These are phyloP conservation scores for Sonneratia caseolaris DNA, from an alignment of 345 rosid species.

Conservation along the genomic window DNA sequence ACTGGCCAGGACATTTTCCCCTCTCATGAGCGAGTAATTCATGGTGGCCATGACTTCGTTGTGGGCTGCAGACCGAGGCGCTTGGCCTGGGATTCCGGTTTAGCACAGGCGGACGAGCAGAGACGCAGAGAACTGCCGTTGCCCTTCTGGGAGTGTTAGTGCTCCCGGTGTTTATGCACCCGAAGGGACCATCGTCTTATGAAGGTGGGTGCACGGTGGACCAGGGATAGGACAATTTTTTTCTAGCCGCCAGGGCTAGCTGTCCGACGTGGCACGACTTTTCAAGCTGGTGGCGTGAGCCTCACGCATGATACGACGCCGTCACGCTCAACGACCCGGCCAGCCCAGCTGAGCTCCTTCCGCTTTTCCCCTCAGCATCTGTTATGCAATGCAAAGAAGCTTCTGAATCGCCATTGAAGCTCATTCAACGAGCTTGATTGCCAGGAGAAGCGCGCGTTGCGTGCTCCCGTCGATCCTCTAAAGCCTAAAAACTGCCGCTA, in stretches of 20 bases:
- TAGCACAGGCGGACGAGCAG: too few relatives aligned
- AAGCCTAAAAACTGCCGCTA: background rate
- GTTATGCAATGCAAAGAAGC: background rate
- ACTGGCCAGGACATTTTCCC: too few relatives aligned
- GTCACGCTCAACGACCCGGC: background rate
- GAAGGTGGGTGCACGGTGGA: too few relatives aligned
- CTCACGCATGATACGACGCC: background rate
- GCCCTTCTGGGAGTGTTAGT: background rate
- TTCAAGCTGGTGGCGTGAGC: background rate
- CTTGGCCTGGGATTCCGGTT: too few relatives aligned
- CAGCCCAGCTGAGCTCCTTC: background rate
- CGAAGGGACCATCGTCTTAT: background rate
- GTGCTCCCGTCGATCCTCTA: background rate
- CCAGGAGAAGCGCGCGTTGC: background rate
- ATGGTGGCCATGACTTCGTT: too few relatives aligned
- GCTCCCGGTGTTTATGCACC: too few relatives aligned
- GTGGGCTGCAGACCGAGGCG: too few relatives aligned
- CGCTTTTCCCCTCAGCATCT: background rate
- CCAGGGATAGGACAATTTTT: too few relatives aligned
- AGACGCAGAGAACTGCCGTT: too few relatives aligned
- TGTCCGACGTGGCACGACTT: background rate
- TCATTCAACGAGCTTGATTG: background rate
- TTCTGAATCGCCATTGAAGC: constrained; percentile 3
- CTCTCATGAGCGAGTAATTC: too few relatives aligned
- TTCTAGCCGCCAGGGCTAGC: background rate